phyloP scores from a whole-genome alignment of 2,329 filamentous ascomycete species.

The Talaromyces sp. region DNA sequence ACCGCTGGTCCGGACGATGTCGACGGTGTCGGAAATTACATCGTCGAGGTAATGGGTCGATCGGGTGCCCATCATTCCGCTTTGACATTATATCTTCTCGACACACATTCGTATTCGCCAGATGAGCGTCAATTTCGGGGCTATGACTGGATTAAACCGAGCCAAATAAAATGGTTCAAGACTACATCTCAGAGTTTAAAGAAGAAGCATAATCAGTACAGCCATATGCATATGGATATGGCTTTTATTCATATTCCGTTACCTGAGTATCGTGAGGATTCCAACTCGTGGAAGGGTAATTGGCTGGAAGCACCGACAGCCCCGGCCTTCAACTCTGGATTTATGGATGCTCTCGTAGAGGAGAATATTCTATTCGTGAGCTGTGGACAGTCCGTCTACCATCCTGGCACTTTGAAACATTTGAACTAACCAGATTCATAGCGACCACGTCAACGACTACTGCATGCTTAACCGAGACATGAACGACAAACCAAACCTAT shows the following conservation, averaged over 20 bases:
- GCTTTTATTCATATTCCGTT: constrained; percentile 97
- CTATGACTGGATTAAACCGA: constrained; percentile 95
- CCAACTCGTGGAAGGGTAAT: constrained; percentile 62
- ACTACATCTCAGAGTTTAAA: constrained; percentile 70
- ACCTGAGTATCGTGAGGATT: constrained; percentile 69
- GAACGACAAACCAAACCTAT: constrained; percentile 64
- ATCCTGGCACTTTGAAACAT: not conserved
- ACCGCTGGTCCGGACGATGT: constrained; percentile 75
- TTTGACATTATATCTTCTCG: constrained; percentile 88
- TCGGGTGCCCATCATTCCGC: constrained; percentile 80
- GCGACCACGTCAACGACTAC: constrained; percentile 96
- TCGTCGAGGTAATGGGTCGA: constrained; percentile 80
- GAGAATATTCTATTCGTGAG: constrained; percentile 83
- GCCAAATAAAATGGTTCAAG: constrained; percentile 92
- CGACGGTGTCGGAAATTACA: constrained; percentile 92
- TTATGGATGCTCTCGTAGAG: constrained; percentile 82
- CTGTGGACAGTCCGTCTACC: constrained; percentile 72
- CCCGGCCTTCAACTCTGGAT: constrained; percentile 85
- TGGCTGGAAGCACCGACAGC: constrained; percentile 85
- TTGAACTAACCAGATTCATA: constrained; percentile 31
- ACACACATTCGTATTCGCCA: constrained; percentile 87
- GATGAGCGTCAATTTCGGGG: constrained; percentile 85
- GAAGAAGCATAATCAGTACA: constrained; percentile 76
- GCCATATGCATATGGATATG: constrained; percentile 88
- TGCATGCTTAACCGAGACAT: constrained; percentile 66